Evolutionary conservation across 176 grass and related monocot species (phyloP), one percentile per base, ranked within the genome.

Genomic region (sorghum (Sorghum bicolor)): DNA sequence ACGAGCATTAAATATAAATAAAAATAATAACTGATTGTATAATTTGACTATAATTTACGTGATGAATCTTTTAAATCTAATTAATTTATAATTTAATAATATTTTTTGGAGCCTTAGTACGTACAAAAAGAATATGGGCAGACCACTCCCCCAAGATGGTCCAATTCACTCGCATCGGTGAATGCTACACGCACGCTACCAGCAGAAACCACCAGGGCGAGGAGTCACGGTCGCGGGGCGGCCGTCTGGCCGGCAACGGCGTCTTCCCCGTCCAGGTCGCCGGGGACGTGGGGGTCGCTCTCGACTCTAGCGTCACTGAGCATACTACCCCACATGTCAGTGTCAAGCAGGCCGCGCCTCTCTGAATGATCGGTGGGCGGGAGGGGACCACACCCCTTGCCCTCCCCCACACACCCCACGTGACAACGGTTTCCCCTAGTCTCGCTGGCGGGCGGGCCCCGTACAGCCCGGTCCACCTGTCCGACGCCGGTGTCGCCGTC

Each of bases 391-490:
- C 43, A 5, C 3, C 1, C 17, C 29, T 32, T 3, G n/a, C n/a
- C n/a, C n/a, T n/a, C n/a, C n/a, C 26, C 17, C 71, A 43, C 79
- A 55, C 64, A 70, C 34, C n/a, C 79, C 79, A 38, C 30, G 78
- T 68, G 63, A 52, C 3, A 45, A 11, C 4, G 40, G 12, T 20
- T 66, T n/a, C 8, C n/a, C 8, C 9, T 58, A 58, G 55, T 57
- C 20, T 20, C 52, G 16, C 52, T 57, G 52, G n/a, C 83, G 0
- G 1, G 31, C 15, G 83, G 87, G 77, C 0, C 87, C 76, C 0
- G 0, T 0, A 44, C 69, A 83, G 20, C 33, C 6, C 17, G 82
- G 87, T 76, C 82, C 82, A 89, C 82, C 77, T 85, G 82, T 89
- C 70, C 63, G 82, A 9, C 15, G 1, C 26, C 1, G 48, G 17